Conservation (phyloP, 2,329 filamentous ascomycete genomes). For the Myriosclerotinia scirpicola region DNA sequence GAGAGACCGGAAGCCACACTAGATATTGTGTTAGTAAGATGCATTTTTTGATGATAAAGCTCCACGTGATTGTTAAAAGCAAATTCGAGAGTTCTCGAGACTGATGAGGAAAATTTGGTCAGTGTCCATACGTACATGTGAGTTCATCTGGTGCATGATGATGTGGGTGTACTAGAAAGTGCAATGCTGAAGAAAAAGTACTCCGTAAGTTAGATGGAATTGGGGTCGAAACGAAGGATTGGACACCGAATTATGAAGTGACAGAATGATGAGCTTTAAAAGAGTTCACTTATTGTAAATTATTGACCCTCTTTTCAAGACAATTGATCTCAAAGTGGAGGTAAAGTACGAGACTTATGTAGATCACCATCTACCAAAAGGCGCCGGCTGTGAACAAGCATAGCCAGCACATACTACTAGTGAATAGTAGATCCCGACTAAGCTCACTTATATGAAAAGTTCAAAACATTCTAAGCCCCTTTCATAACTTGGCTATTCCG, state of each 20-base stretch:
- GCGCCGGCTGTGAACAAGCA: too few species aligned
- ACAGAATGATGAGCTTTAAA: not conserved
- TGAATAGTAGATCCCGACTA: too few species aligned
- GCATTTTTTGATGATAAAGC: not conserved
- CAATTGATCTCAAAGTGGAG: too few species aligned
- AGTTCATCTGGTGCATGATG: slow-evolving; percentile 12
- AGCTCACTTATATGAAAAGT: too few species aligned
- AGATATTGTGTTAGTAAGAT: slow-evolving; percentile 2
- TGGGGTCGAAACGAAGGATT: not conserved
- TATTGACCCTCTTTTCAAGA: too few species aligned
- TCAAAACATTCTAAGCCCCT: too few species aligned
- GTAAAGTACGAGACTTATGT: too few species aligned
- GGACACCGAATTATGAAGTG: not conserved
- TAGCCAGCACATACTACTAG: too few species aligned
- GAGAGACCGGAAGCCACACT: slow-evolving; percentile 1
- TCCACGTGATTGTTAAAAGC: not conserved
- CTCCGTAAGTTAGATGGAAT: not conserved
- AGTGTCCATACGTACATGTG: not conserved
- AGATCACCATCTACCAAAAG: too few species aligned
- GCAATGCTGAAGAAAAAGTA: too few species aligned
- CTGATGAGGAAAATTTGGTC: not conserved
- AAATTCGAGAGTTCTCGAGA: not conserved
- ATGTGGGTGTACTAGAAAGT: not conserved
- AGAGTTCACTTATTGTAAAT: too few species aligned
- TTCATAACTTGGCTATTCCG: too few species aligned